Evolutionary conservation across 805 yeast genomes (phyloP).

Genomic region (Metahyphopichia silvanorum): DNA sequence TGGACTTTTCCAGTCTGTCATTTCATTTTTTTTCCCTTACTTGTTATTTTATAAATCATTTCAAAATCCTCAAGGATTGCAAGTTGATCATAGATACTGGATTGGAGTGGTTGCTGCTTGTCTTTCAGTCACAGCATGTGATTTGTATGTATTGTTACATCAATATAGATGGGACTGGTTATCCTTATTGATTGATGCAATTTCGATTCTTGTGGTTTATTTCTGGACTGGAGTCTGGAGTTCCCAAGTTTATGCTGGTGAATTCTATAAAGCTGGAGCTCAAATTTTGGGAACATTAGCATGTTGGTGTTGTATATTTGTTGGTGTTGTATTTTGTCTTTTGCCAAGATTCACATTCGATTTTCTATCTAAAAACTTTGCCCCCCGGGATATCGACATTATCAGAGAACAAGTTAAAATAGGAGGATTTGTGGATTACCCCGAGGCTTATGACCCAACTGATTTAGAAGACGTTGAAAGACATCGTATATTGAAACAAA

Average conservation of each 20-base stretch:
- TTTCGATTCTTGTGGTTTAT: slow-evolving; percentile 58
- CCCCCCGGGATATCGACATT: slow-evolving; percentile 68
- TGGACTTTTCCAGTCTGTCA: slow-evolving; percentile 68
- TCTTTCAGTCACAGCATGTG: slow-evolving; percentile 61
- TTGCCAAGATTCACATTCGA: slow-evolving; percentile 60
- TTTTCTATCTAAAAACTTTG: slow-evolving; percentile 46
- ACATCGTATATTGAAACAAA: slow-evolving; percentile 28
- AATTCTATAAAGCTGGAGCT: slow-evolving; percentile 63
- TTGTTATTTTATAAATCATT: slow-evolving; percentile 43
- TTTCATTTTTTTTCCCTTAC: slow-evolving; percentile 69
- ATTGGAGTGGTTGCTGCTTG: slow-evolving; percentile 62
- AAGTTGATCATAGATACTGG: slow-evolving; percentile 66
- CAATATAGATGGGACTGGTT: slow-evolving; percentile 82
- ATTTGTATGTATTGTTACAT: slow-evolving; percentile 61
- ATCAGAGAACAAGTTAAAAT: slow-evolving; percentile 56
- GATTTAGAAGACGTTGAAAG: slow-evolving; percentile 39
- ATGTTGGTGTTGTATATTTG: slow-evolving; percentile 63
- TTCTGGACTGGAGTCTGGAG: slow-evolving; percentile 86
- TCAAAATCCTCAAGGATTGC: slow-evolving; percentile 50
- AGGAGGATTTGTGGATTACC: slow-evolving; percentile 52
- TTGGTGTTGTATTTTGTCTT: slow-evolving; percentile 52
- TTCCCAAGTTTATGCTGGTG: slow-evolving; percentile 45
- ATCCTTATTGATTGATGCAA: slow-evolving; percentile 45
- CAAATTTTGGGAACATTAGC: slow-evolving; percentile 57
- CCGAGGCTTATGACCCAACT: slow-evolving; percentile 54